phyloP scores from a whole-genome alignment of 202 grass and related monocot species.

The Carex arenaria region DNA sequence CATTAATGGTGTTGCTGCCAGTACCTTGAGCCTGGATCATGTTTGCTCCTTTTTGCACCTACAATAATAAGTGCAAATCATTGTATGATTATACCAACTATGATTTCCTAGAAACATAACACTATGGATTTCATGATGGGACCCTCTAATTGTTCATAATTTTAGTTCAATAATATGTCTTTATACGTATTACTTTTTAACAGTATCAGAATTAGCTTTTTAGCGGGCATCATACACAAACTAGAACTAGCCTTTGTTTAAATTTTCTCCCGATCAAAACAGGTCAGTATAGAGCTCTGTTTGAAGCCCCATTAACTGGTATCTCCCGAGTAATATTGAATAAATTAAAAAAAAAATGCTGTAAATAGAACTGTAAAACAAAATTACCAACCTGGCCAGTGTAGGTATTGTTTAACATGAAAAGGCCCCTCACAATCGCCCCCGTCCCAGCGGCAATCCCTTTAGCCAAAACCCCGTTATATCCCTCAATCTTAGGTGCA shows the following conservation, averaged over 20 bases:
- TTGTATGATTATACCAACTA: neutral
- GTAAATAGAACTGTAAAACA: neutral
- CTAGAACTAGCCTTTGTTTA: neutral
- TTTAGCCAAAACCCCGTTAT: constrained; percentile 67
- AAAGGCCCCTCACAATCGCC: constrained; percentile 78
- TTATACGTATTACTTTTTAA: neutral
- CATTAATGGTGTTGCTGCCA: constrained; percentile 17
- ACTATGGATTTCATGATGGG: neutral
- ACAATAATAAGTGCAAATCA: neutral
- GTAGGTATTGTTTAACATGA: constrained; percentile 82
- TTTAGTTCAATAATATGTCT: neutral
- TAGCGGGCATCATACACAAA: neutral
- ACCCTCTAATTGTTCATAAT: neutral
- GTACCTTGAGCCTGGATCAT: constrained; percentile 48
- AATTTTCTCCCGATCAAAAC: neutral
- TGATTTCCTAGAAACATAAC: neutral
- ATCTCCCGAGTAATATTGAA: neutral
- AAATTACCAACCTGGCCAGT: constrained; percentile 46
- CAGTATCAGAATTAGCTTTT: neutral
- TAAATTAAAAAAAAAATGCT: neutral
- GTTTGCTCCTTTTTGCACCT: constrained; percentile 73
- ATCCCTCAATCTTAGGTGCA: constrained; percentile 54
- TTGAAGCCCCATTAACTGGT: neutral
- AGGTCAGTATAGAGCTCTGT: neutral
- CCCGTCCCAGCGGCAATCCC: constrained; percentile 77